A percentile compares a stretch with the other conserved stretches of the same genome.
Conservation (phyloP, 371 early-diverging fungal species). For the Syncephalis plumigaleata region DNA sequence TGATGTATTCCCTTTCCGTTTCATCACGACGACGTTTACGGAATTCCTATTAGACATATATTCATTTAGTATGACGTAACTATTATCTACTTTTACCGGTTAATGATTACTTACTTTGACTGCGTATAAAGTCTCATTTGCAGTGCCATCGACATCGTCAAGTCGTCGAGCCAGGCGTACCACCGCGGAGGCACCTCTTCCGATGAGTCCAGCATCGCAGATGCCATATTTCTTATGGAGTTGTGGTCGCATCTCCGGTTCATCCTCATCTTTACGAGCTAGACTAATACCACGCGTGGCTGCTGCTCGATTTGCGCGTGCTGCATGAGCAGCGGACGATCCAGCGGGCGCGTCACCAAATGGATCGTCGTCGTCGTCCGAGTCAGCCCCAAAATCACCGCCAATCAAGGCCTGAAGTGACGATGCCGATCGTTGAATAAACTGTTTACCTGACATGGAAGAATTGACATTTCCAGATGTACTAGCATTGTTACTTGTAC, state of each 20-base stretch:
- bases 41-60: conserved; percentile 50
- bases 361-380: conserved; percentile 5
- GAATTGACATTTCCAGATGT: no score
- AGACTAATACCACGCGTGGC: neutral
- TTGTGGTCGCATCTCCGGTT: neutral
- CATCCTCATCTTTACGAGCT: neutral
- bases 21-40: conserved; percentile 70
- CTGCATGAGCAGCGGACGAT: neutral
- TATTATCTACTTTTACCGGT: no score
- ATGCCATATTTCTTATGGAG: conserved; percentile 52
- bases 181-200: conserved; percentile 81
- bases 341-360: conserved; percentile 1
- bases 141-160: conserved; percentile 8
- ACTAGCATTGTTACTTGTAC: no score
- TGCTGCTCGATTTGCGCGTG: neutral
- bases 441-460: no score
- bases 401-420: no score
- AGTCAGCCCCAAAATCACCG: neutral
- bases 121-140: conserved; percentile 56
- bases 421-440: no score
- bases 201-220: conserved; percentile 61
- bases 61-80: neutral
- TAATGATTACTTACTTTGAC: conserved; percentile 40
- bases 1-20: conserved; percentile 78
- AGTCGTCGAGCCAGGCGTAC: conserved; percentile 66